Evolutionary conservation across 73 alveolate species (phyloP).

Genomic region (Durusdinium trenchii): DNA sequence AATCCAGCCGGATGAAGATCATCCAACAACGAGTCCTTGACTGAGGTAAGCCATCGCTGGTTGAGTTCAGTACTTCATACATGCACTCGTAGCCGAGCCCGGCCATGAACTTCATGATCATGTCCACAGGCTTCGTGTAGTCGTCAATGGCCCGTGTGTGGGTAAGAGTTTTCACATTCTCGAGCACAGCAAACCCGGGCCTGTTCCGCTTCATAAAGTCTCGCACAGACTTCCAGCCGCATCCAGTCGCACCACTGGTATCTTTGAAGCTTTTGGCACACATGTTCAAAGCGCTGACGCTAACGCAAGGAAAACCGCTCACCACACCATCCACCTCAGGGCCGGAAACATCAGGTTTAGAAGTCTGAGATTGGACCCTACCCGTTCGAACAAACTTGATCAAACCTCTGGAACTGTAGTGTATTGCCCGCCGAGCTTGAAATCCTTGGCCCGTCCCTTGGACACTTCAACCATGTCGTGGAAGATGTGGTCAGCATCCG

Average conservation of each 20-base stretch:
- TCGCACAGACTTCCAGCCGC: background rate
- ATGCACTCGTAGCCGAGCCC: background rate
- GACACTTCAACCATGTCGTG: background rate
- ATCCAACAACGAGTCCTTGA: constrained; percentile 18
- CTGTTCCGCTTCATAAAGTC: background rate
- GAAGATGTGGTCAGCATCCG: constrained; percentile 2
- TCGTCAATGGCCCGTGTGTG: background rate
- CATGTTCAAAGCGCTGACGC: background rate
- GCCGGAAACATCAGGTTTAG: background rate
- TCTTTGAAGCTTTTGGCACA: background rate
- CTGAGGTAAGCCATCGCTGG: background rate
- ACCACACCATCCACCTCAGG: background rate
- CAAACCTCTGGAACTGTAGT: no score
- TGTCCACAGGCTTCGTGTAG: background rate
- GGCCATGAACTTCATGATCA: background rate
- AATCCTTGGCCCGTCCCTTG: constrained; percentile 15
- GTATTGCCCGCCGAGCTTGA: background rate
- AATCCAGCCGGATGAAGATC: background rate
- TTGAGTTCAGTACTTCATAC: background rate
- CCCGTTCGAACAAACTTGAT: no score
- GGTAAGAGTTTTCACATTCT: background rate
- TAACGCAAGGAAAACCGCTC: background rate
- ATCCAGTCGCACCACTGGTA: background rate
- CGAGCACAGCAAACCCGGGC: background rate
- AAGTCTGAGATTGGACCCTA: no score